Base-by-base conservation (phyloP, 2,329 filamentous ascomycete genomes). In the Cryphonectria nitschkei region DNA sequence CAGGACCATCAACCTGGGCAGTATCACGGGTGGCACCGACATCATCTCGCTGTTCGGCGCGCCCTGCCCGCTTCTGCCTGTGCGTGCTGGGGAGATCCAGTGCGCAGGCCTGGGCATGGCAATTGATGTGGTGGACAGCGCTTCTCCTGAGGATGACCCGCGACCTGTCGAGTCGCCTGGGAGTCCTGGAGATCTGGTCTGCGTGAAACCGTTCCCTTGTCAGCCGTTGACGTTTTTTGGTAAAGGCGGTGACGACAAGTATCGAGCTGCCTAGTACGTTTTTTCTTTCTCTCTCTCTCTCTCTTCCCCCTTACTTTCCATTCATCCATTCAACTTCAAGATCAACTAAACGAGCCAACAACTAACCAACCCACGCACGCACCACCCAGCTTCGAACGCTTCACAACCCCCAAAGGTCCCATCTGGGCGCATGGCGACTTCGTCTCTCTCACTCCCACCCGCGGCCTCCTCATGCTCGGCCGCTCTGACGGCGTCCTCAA, bases 351-450 rank as follows among this genome's bases (percentile, higher is more conserved):
- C 2, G 9, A 39, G 7, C 37, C 14, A 13, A 13, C 14, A 9
- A 1, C 3, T 1, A 4, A 56, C 37, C 2, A 46, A 50, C 16
- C 16, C 3, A 54, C 26, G 26, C 26, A 56, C 68, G 37, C 32
- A 61, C n/a, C 11, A 4, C 9, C 13, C 62, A 72, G 71, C 81
- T 99, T 99, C 77, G 93, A 96, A 73, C 88, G 90, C 8, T 98
- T 97, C 78, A 83, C 86, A 0, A 16, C 62, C 22, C 83, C 84
- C 1, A 83, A 86, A 4, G 60, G 60, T 9, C 58, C 43, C 1
- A 86, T 93, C 19, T 98, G 96, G 96, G 94, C 97, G 78, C 95
- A 99, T 77, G 95, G 95, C 41, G 96, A 99, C 81, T 98, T 98
- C 78, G 89, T 98, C 46, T 84, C 85, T 56, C 86, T 90, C 75